Evolutionary conservation across 208 protist species (phyloP).

Genomic region (Balamuthia mandrillaris): DNA sequence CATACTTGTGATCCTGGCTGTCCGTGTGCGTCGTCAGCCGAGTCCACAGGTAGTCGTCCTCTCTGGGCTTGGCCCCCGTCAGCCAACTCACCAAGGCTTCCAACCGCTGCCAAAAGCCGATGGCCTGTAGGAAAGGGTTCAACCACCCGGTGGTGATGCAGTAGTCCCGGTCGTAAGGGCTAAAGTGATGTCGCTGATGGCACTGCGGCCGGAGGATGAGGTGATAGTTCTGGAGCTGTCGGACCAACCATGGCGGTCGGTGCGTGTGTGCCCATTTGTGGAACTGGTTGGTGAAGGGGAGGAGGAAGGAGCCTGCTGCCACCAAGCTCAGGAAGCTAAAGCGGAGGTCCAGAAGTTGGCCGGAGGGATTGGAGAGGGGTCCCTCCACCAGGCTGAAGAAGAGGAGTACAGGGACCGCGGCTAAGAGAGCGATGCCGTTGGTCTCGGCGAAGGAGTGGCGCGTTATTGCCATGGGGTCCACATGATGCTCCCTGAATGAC

Average conservation of each 20-base stretch:
- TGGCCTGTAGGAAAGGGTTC: slow-evolving; percentile 78
- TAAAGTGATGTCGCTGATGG: slow-evolving; percentile 83
- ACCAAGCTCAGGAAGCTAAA: slow-evolving; percentile 55
- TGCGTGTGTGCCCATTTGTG: slow-evolving; percentile 86
- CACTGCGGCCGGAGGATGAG: slow-evolving; percentile 75
- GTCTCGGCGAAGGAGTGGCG: slow-evolving; percentile 88
- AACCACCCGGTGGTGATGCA: slow-evolving; percentile 90
- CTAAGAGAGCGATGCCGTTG: slow-evolving; percentile 84
- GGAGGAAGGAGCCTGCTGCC: slow-evolving; percentile 61
- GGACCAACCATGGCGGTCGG: slow-evolving; percentile 70
- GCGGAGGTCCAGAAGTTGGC: slow-evolving; percentile 29
- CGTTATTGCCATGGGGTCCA: slow-evolving; percentile 83
- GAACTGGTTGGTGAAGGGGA: slow-evolving; percentile 84
- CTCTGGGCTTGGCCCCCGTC: slow-evolving; percentile 71
- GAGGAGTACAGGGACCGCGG: slow-evolving; percentile 74
- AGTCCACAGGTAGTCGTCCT: too few species aligned
- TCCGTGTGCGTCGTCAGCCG: too few species aligned
- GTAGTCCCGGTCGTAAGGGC: slow-evolving; percentile 82
- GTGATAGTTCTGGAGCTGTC: slow-evolving; percentile 70
- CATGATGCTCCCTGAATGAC: slow-evolving; percentile 88
- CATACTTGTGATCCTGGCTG: too few species aligned
- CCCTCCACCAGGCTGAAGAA: slow-evolving; percentile 53
- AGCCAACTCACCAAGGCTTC: slow-evolving; percentile 74
- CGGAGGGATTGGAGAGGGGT: slow-evolving; percentile 47
- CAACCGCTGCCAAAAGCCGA: slow-evolving; percentile 80